Base-by-base conservation (phyloP, 305 asterid species). In the Solanum hybrid region DNA sequence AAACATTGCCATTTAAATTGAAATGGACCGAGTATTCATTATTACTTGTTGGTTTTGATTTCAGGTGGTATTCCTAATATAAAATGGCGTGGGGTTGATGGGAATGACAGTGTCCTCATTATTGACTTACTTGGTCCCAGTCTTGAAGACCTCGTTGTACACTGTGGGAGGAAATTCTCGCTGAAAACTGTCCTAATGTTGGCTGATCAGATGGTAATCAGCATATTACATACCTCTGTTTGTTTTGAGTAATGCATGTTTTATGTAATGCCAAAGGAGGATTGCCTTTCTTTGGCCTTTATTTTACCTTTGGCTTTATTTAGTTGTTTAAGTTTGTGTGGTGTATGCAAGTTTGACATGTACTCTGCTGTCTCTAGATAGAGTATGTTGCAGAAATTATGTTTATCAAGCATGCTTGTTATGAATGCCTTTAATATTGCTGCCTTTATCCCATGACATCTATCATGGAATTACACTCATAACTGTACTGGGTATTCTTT, bases 201-300 rank as follows among this genome's bases (percentile, higher is more conserved):
- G 94, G 99, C 99, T n/a, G 99, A 96, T 93, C 99, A 96, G 93
- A 96, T 96, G 99, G 99, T 97, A 93, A 93, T 85, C 75, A 78
- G 61, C 89, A 86, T 92, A 46, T 76, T 80, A 78, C 35, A 57
- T 24, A 89, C 39, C 22, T 61, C 4, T 71, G 35, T 75, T 87
- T 73, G 40, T 33, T 42, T 85, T 51, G 24, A 26, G 86, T 40
- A 80, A 80, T 81, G 67, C 86, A 80, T 34, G 57, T 24, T 78
- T 51, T 34, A 13, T 76, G 87, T 78, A 88, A 77, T 74, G 26
- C 46, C 37, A 26, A 39, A 37, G 67, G 40, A 42, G 35, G 76
- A 40, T 33, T 34, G 16, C 29, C 20, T 46, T 75, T 13, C 82
- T 28, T 22, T 46, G 87, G 46, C 57, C 73, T 79, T 39, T 81